Conservation (phyloP, 768 basidiomycete species). For the Macrolepiota fuliginosa region DNA sequence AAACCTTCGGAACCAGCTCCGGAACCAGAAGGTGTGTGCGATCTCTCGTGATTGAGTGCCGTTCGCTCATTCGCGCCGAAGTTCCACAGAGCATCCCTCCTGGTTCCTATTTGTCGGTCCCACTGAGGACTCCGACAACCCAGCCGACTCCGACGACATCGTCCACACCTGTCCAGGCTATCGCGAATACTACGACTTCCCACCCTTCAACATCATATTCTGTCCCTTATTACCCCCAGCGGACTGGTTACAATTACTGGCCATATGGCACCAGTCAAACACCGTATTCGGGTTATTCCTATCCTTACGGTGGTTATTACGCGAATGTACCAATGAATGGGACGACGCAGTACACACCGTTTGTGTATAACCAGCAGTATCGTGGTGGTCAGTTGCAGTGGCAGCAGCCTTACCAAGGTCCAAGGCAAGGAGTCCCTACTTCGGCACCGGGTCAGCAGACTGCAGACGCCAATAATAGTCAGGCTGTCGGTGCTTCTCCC, state of each 20-base stretch:
- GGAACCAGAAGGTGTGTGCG: slow-evolving; percentile 22
- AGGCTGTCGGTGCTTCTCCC: neutral
- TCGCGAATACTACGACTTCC: slow-evolving; percentile 6
- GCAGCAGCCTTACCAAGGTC: slow-evolving; percentile 22
- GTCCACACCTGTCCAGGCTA: neutral
- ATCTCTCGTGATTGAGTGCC: slow-evolving; percentile 2
- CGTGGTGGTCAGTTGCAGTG: slow-evolving; percentile 17
- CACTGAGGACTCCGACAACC: slow-evolving; percentile 14
- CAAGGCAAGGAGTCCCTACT: slow-evolving; percentile 3
- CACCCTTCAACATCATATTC: slow-evolving; percentile 13
- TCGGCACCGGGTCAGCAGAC: neutral
- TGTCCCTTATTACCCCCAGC: slow-evolving; percentile 17
- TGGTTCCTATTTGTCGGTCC: slow-evolving; percentile 16
- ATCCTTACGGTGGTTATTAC: slow-evolving; percentile 14
- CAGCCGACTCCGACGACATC: slow-evolving; percentile 11
- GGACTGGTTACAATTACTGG: slow-evolving; percentile 37
- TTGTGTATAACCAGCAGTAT: slow-evolving; percentile 14
- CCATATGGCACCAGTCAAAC: slow-evolving; percentile 24
- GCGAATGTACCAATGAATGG: slow-evolving; percentile 12
- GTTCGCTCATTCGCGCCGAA: slow-evolving; percentile 6
- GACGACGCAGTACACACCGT: slow-evolving; percentile 14
- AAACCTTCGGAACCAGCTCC: slow-evolving; percentile 58
- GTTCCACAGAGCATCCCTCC: slow-evolving; percentile 9
- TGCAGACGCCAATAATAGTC: neutral
- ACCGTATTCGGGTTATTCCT: slow-evolving; percentile 17